Evolutionary conservation across 176 grass and related monocot genomes (phyloP).

Genomic region (barley (Hordeum vulgare)): DNA sequence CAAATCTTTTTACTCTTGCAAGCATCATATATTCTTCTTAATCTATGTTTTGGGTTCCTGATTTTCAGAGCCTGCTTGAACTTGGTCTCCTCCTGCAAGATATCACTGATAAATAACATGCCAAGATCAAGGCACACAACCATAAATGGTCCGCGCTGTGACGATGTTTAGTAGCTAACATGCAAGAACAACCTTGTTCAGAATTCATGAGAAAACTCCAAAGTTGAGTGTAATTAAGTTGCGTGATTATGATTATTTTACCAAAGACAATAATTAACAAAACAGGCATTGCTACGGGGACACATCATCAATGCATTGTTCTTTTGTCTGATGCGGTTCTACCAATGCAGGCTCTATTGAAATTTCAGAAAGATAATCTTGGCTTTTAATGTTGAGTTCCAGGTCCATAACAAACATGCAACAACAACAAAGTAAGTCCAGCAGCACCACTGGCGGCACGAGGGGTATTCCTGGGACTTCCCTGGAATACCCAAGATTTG

Average conservation of each 20-base stretch:
- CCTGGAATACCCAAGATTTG: too few species aligned
- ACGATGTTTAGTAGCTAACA: not conserved
- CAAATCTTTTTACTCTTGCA: slow-evolving; percentile 97
- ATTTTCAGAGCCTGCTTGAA: slow-evolving; percentile 99
- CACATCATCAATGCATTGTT: not conserved
- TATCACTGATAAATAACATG: slow-evolving; percentile 1
- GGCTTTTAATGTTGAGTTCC: not conserved
- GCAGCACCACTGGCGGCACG: too few species aligned
- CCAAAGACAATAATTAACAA: not conserved
- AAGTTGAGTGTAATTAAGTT: not conserved
- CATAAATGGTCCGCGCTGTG: not conserved
- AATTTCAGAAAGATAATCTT: not conserved
- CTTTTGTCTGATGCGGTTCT: not conserved
- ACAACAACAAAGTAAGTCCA: too few species aligned
- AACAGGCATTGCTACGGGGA: not conserved
- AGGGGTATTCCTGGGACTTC: too few species aligned
- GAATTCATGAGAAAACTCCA: not conserved
- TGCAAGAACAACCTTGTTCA: slow-evolving; percentile 2
- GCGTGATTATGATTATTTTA: not conserved
- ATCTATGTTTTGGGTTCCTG: slow-evolving; percentile 77
- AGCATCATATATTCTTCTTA: slow-evolving; percentile 96
- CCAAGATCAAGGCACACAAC: not conserved
- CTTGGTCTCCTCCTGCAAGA: slow-evolving; percentile 68
- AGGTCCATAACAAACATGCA: not conserved
- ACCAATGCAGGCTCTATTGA: not conserved